These are phyloP conservation scores for Alternaria panax DNA, from an alignment of 2,329 filamentous ascomycete species.

Conservation along the genomic window DNA sequence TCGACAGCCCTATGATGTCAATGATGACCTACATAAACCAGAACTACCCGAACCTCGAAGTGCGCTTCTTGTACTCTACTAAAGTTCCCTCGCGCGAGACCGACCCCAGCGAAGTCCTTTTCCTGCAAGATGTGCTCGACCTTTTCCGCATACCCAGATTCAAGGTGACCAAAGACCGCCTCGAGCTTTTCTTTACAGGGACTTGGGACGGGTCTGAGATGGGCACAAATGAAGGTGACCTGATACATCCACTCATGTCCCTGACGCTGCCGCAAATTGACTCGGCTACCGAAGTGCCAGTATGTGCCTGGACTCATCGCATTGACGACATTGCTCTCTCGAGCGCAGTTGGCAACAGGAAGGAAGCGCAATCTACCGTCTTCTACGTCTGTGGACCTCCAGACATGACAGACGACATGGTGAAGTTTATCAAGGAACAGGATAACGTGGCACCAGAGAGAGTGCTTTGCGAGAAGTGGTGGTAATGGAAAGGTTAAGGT, in stretches of 20 bases:
- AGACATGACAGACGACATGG: slow-evolving; percentile 57
- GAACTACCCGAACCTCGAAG: slow-evolving; percentile 49
- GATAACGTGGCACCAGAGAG: slow-evolving; percentile 48
- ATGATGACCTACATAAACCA: slow-evolving; percentile 70
- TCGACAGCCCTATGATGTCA: slow-evolving; percentile 71
- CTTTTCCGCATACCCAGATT: slow-evolving; percentile 41
- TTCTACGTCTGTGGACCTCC: slow-evolving; percentile 60
- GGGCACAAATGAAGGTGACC: slow-evolving; percentile 33
- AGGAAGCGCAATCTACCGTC: slow-evolving; percentile 49
- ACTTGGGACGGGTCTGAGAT: slow-evolving; percentile 38
- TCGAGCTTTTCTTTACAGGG: slow-evolving; percentile 50
- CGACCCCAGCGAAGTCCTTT: slow-evolving; percentile 44
- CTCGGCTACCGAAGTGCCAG: slow-evolving; percentile 39
- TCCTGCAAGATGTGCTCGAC: slow-evolving; percentile 44
- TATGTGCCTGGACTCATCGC: slow-evolving; percentile 43
- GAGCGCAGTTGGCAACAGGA: slow-evolving; percentile 47
- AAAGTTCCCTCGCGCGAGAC: slow-evolving; percentile 49
- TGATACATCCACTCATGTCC: slow-evolving; percentile 44
- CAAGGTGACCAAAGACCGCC: slow-evolving; percentile 36
- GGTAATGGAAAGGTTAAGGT: slow-evolving; percentile 43
- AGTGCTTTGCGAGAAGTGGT: slow-evolving; percentile 62
- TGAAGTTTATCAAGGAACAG: slow-evolving; percentile 50
- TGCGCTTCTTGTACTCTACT: slow-evolving; percentile 71
- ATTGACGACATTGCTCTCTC: slow-evolving; percentile 50
- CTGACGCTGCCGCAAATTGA: slow-evolving; percentile 41